Percentiles rank a stretch among this genome's conserved stretches.
Conservation (phyloP, 108 stramenopile genomes). For the Poteriospumella lacustris region DNA sequence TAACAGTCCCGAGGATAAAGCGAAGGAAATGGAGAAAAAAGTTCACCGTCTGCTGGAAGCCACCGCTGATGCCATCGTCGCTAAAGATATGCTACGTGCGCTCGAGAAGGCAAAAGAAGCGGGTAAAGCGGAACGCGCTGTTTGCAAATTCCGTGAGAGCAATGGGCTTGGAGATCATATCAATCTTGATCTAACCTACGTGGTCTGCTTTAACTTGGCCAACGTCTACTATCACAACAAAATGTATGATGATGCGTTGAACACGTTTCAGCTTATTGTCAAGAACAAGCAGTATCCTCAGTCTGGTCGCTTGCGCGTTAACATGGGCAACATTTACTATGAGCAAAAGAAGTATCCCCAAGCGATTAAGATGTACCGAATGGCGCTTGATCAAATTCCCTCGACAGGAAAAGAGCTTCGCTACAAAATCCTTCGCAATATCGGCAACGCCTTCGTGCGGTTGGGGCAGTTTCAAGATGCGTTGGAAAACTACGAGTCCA, state of each 20-base stretch:
- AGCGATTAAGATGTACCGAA: constrained; percentile 76
- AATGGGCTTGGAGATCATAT: constrained; percentile 58
- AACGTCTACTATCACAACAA: constrained; percentile 63
- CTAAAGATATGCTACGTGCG: constrained; percentile 52
- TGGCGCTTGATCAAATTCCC: constrained; percentile 76
- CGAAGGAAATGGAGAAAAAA: constrained; percentile 59
- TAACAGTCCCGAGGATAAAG: constrained; percentile 55
- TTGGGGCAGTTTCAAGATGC: constrained; percentile 72
- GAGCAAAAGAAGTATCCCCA: constrained; percentile 64
- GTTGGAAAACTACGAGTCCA: constrained; percentile 66
- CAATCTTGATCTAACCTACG: constrained; percentile 66
- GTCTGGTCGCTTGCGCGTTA: constrained; percentile 59
- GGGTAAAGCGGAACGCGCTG: constrained; percentile 58
- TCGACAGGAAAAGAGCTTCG: constrained; percentile 61
- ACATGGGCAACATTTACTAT: constrained; percentile 82
- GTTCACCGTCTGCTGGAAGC: constrained; percentile 69
- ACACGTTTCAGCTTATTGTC: constrained; percentile 59
- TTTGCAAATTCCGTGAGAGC: constrained; percentile 59
- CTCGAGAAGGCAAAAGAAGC: constrained; percentile 77
- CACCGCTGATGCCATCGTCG: constrained; percentile 48
- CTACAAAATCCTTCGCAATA: constrained; percentile 70
- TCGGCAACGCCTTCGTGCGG: constrained; percentile 72
- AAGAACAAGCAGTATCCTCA: constrained; percentile 64
- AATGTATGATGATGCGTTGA: constrained; percentile 71
- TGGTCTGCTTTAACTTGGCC: constrained; percentile 72